Evolutionary conservation across 768 basidiomycete species (phyloP), one percentile per base, ranked within the genome.

Genomic region (Asterophora parasitica): DNA sequence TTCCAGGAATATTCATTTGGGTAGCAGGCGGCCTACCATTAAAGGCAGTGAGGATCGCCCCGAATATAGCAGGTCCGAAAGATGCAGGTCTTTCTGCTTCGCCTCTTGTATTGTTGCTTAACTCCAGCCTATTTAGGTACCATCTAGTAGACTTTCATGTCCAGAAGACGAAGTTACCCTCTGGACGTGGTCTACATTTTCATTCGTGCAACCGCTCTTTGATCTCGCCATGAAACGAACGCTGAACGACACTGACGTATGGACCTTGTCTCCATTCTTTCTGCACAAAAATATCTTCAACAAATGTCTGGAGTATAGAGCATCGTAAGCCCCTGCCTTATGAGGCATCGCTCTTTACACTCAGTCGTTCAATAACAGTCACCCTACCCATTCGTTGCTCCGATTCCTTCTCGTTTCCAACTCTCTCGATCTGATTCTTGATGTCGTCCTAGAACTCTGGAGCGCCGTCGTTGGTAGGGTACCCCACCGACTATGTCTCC

Each of bases 221-320:
- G 57, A 68, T 41, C 61, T 83, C 15, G 78, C 82, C 0, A 69
- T 62, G 49, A 63, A 65, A 34, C 68, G 76, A 44, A 83, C 81
- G 5, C 61, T 77, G 17, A 65, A 75, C 27, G 75, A 75, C 32
- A 48, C 32, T 9, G 75, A 86, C 57, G 77, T 85, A 6, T 87
- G 84, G 83, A 64, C 58, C 9, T 66, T 86, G 26, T 84, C 83
- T 3, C 85, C 84, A 0, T 83, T 75, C 51, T 83, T 87, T 62
- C 71, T 69, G 20, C 83, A 86, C 59, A 79, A 77, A 54, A 84
- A 82, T 55, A 67, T 86, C 10, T 87, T 85, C 61, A 69, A 64
- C 33, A 87, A 85, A 61, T 81, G 71, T 52, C 58, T 85, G 28
- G 67, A 73, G 57, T 82, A 84, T 60, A 71, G 68, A 47, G 53